Conservation (phyloP, 306 rosid genomes). For the Hippophae rhamnoides region DNA sequence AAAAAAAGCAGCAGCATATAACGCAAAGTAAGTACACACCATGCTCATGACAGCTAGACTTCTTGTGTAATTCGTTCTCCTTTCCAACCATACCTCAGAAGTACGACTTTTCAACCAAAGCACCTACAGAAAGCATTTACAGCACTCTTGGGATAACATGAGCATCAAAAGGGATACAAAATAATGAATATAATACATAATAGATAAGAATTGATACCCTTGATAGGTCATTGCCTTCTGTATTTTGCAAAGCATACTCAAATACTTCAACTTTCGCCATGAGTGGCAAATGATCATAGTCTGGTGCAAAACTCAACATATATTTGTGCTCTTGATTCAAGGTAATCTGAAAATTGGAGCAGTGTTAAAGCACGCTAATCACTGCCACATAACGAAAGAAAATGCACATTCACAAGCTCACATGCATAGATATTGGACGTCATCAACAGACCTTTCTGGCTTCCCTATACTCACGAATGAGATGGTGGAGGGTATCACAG, state of each 20-base stretch:
- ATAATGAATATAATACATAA: constrained; percentile 1
- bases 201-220: constrained; percentile 36
- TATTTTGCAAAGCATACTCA: constrained; percentile 73
- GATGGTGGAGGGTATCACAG: constrained; percentile 84
- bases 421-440: not conserved
- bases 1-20: not conserved
- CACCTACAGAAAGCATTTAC: constrained; percentile 40
- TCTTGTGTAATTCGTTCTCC: constrained; percentile 94
- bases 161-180: constrained; percentile 8
- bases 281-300: constrained; percentile 90
- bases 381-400: constrained; percentile 1
- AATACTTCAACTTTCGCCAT: constrained; percentile 98
- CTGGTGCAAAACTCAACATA: constrained; percentile 96
- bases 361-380: constrained; percentile 6
- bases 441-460: constrained; percentile 73
- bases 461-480: constrained; percentile 86
- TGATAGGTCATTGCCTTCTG: constrained; percentile 93
- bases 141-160: constrained; percentile 20
- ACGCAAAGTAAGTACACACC: constrained; percentile 32
- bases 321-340: constrained; percentile 91
- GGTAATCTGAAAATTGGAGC: constrained; percentile 52
- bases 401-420: not conserved
- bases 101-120: constrained; percentile 99
- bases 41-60: constrained; percentile 99
- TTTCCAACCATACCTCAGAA: constrained; percentile 94